Percentiles rank a stretch among this genome's conserved stretches.
Conservation (phyloP, 1,284 basidiomycete species). For the Porphyrellus sp. region DNA sequence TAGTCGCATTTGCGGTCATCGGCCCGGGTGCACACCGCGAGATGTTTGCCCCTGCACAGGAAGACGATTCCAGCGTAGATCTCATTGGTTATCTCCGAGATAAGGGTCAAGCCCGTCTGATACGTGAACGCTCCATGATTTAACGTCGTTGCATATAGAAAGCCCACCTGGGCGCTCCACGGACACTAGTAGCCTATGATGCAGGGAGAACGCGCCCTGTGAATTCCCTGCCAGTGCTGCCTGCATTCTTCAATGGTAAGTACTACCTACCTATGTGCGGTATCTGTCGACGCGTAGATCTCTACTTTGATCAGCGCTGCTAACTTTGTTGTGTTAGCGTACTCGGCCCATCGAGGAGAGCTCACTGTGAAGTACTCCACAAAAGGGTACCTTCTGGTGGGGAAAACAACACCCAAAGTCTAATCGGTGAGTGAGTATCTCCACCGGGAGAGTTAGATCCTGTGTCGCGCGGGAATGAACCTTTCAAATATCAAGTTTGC, state of each 20-base stretch:
- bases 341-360: no score
- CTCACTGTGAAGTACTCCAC: neutral
- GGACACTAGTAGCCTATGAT: neutral
- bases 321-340: neutral
- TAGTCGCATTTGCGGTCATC: neutral
- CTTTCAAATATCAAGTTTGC: neutral
- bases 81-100: neutral
- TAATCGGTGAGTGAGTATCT: neutral
- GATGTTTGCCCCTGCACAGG: neutral
- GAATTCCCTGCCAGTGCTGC: neutral
- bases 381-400: neutral
- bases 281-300: neutral
- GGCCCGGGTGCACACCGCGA: neutral
- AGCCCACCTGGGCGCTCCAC: neutral
- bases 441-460: neutral
- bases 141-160: neutral
- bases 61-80: neutral
- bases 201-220: neutral
- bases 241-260: neutral
- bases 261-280: neutral
- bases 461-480: neutral
- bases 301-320: neutral
- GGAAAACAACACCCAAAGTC: neutral
- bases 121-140: neutral
- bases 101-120: neutral